Percentiles rank a stretch among this genome's conserved stretches.
These are phyloP conservation scores for Fraxinus sp. DNA, from an alignment of 305 asterid genomes.

Conservation along the genomic window DNA sequence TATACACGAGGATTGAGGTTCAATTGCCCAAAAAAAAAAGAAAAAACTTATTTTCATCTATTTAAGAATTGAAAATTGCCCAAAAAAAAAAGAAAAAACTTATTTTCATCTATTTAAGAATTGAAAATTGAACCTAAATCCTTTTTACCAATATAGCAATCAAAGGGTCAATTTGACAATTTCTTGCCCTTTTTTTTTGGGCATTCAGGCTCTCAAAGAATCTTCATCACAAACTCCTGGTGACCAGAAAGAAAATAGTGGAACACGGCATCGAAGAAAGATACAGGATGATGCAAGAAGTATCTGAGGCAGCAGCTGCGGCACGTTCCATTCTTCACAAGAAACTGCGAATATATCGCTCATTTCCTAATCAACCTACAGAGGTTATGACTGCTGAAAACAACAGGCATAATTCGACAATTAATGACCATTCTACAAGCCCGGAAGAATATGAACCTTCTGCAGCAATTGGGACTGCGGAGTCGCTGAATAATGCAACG, in stretches of 20 bases:
- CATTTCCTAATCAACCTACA: constrained; percentile 41
- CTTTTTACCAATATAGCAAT: not conserved
- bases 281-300: constrained; percentile 59
- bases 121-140: not conserved
- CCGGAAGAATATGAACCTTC: constrained; percentile 36
- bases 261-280: constrained; percentile 56
- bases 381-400: constrained; percentile 32
- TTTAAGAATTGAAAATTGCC: not conserved
- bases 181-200: not conserved
- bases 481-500: constrained; percentile 26
- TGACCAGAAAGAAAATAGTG: constrained; percentile 48
- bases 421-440: constrained; percentile 19
- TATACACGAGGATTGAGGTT: constrained; percentile 14
- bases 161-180: not conserved
- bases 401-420: constrained; percentile 22
- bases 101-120: not conserved
- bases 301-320: constrained; percentile 60
- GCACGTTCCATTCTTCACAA: constrained; percentile 84
- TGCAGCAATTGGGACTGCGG: constrained; percentile 28
- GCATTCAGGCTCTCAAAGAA: constrained; percentile 65
- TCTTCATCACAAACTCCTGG: constrained; percentile 56
- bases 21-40: not conserved
- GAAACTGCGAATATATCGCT: constrained; percentile 61
- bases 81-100: no score
- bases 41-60: not conserved